Percentiles rank a stretch among this genome's conserved stretches.
These are phyloP conservation scores for Schrenkiella parvula DNA, from an alignment of 345 rosid genomes.

Conservation along the genomic window DNA sequence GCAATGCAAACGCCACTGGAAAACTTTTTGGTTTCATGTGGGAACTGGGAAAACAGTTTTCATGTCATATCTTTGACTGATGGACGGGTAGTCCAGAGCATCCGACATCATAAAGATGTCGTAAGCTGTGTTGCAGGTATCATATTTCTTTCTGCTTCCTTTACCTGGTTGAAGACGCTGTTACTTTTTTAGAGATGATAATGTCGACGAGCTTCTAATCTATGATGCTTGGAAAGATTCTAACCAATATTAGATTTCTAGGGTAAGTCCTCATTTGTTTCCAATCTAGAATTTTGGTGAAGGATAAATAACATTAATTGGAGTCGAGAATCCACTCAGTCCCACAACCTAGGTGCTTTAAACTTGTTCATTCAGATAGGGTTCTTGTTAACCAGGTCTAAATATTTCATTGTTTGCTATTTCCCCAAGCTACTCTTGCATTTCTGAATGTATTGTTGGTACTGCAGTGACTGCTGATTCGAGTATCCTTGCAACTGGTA, in stretches of 20 bases:
- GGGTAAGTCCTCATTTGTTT: neutral
- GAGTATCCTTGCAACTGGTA: constrained; percentile 86
- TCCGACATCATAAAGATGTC: constrained; percentile 92
- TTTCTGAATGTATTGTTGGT: constrained; percentile 8
- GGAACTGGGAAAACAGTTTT: constrained; percentile 98
- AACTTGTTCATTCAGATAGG: neutral
- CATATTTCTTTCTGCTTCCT: neutral
- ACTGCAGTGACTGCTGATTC: constrained; percentile 84
- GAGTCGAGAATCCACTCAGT: neutral
- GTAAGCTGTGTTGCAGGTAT: constrained; percentile 99
- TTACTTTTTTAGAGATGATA: constrained; percentile 4
- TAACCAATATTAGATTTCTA: neutral
- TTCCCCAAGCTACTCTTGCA: neutral
- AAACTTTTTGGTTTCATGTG: constrained; percentile 84
- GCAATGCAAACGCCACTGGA: constrained; percentile 69
- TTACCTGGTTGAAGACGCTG: neutral
- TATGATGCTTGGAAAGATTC: neutral
- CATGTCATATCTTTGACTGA: constrained; percentile 80
- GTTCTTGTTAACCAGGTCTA: neutral
- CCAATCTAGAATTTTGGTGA: neutral
- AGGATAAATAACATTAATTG: neutral
- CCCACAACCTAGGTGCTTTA: neutral
- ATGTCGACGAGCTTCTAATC: neutral
- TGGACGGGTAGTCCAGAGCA: constrained; percentile 93
- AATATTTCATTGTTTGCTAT: neutral